Base-by-base conservation (phyloP, 2,329 filamentous ascomycete species). In the Fonsecaea pedrosoi region DNA sequence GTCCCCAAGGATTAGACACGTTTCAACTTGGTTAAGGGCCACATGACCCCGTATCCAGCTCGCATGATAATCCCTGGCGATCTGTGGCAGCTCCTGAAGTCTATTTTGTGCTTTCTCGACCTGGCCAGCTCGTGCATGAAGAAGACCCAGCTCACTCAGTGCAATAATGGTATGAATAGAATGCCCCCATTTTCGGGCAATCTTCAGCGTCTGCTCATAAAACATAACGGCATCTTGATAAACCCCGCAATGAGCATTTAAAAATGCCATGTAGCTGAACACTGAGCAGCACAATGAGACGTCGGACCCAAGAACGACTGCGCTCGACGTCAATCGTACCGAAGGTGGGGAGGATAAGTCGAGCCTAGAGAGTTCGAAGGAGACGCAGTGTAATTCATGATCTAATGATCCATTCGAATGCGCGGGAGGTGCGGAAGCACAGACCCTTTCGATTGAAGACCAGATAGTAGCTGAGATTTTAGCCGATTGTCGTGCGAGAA, bases 211-310 rank as follows among this genome's bases (percentile, higher is more conserved):
- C 73, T 95, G 91, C 72, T 97, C 90, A 1, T 90, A 89, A 72
- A 96, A 96, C 76, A 94, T 95, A 0, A 94, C 81, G 1, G 94
- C 94, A 76, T 98, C 94, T 67, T 92, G 89, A 70, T 93, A 92
- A 79, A 96, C 86, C 34, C 95, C 95, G 69, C 95, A 86, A 70
- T 96, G 90, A 0, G 90, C 88, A 72, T 94, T 97, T 1, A 96
- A 82, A 3, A 86, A 85, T 0, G 92, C 92, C 2, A 97, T 85
- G 65, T 93, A 89, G 67, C 89, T 79, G 13, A 96, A 82, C 64
- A 89, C 87, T 35, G 87, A 85, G 72, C 93, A 89, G 21, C 97
- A 84, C 0, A 90, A 88, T 34, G 87, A 86, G 7, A 95, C 88
- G 21, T 97, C 82, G 5, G 85, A 83, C 94, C 94, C 98, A 73